Evolutionary conservation across 371 early-diverging fungal species (phyloP).

Genomic region (Actinomortierella ambigua): DNA sequence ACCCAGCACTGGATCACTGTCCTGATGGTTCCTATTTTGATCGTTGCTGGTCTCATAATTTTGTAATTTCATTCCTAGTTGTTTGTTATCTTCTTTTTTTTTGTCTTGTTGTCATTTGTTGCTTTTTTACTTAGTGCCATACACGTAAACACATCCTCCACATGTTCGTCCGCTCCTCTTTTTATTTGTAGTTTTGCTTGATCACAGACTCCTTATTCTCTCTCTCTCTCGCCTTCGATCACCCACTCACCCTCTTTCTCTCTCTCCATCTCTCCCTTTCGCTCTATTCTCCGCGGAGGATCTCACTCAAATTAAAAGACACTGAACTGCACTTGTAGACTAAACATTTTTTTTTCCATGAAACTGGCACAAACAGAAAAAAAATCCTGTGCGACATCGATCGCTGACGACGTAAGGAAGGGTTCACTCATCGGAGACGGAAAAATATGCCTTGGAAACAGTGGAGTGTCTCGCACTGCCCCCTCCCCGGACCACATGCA

Average conservation of each 20-base stretch:
- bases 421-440: too few relatives aligned
- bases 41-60: not conserved
- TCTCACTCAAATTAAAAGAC: too few relatives aligned
- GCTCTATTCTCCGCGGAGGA: too few relatives aligned
- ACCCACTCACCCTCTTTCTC: not conserved
- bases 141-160: not conserved
- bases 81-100: not conserved
- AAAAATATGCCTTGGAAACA: too few relatives aligned
- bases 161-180: not conserved
- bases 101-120: not conserved
- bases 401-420: too few relatives aligned
- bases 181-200: not conserved
- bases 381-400: too few relatives aligned
- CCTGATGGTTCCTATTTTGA: not conserved
- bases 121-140: conserved; percentile 5
- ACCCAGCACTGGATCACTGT: not conserved
- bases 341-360: too few relatives aligned
- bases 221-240: not conserved
- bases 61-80: not conserved
- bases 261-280: not conserved
- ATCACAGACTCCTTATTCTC: not conserved
- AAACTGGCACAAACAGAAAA: too few relatives aligned
- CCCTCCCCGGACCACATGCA: too few relatives aligned
- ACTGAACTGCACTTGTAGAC: too few relatives aligned
- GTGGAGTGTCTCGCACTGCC: too few relatives aligned